A percentile compares a stretch with the other conserved stretches of the same genome.
phyloP scores from a whole-genome alignment of 2,329 filamentous ascomycete species.

The Volutella citrinella region DNA sequence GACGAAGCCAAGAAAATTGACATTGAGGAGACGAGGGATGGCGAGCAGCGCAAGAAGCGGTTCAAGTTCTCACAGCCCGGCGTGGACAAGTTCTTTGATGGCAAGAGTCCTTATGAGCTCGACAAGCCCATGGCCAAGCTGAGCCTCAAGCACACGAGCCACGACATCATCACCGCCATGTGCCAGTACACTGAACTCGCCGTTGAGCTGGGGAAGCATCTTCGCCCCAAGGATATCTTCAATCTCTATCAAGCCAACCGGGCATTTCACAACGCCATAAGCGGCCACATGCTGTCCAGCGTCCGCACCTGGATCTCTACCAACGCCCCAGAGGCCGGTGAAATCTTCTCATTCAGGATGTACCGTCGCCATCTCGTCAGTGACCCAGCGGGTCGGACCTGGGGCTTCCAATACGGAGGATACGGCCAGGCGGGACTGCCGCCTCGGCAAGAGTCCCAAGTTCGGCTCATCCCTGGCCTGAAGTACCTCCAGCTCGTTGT shows the following conservation, averaged over 20 bases:
- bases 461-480: constrained; percentile 59
- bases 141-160: constrained; percentile 21
- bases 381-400: constrained; percentile 54
- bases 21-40: constrained; percentile 8
- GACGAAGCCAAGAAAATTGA: constrained; percentile 5
- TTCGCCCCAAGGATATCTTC: constrained; percentile 56
- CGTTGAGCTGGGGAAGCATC: constrained; percentile 51
- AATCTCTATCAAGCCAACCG: constrained; percentile 63
- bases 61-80: constrained; percentile 28
- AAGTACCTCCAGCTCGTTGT: constrained; percentile 67
- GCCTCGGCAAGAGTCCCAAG: constrained; percentile 20
- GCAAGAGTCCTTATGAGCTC: constrained; percentile 26
- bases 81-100: constrained; percentile 27
- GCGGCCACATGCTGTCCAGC: constrained; percentile 56
- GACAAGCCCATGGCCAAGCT: constrained; percentile 12
- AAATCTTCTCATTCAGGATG: constrained; percentile 58
- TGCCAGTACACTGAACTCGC: constrained; percentile 49
- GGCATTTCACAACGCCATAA: constrained; percentile 59
- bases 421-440: constrained; percentile 3
- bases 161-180: constrained; percentile 43
- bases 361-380: constrained; percentile 56
- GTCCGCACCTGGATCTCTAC: constrained; percentile 52
- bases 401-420: constrained; percentile 21
- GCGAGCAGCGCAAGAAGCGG: constrained; percentile 18
- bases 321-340: constrained; percentile 53